Evolutionary conservation across 1,284 basidiomycete species (phyloP), one percentile per base, ranked within the genome.

Genomic region (Kwoniella shivajii): DNA sequence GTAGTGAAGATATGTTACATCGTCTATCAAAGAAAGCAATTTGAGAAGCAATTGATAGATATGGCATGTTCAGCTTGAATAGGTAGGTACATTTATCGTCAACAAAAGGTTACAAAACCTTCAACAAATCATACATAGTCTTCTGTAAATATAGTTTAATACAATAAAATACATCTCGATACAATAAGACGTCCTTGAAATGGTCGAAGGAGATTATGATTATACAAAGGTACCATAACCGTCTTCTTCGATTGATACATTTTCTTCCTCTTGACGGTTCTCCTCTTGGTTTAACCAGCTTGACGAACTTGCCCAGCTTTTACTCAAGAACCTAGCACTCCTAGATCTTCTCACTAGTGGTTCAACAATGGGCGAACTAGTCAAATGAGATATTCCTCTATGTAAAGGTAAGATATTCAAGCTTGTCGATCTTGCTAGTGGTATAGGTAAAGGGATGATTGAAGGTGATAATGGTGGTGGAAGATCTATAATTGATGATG

Each of bases 401-500:
- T 33, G 14, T 6, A 33, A n/a, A 9, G 24, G 11, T 16, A 26
- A 24, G 13, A 68, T 42, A 33, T 62, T 66, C 1, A 69, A 37
- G 44, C 61, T 65, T 2, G 65, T 48, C 14, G 59, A 53, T 29
- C 51, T 26, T 4, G 41, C 33, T 16, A 45, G 31, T 11, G 29
- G 30, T 4, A 48, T 1, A 22, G 31, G 16, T 4, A 65, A 49
- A 30, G 61, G 48, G 29, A 69, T 64, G 1, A 66, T 41, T 13
- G 56, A 39, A 10, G 67, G 67, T 4, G 58, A 56, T 9, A 60
- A 26, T 2, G 69, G 58, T 10, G 58, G 66, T 11, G 69, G 69
- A 7, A 71, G 60, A 50, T 71, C 69, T 18, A 71, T 71, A 50
- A 71, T 71, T 26, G 61, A 64, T n/a, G 65, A 67, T 49, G 61